Percentiles rank a stretch among this genome's conserved stretches.
These are phyloP conservation scores for Pestalotiopsis sp. DNA, from an alignment of 2,329 filamentous ascomycete species.

Conservation along the genomic window DNA sequence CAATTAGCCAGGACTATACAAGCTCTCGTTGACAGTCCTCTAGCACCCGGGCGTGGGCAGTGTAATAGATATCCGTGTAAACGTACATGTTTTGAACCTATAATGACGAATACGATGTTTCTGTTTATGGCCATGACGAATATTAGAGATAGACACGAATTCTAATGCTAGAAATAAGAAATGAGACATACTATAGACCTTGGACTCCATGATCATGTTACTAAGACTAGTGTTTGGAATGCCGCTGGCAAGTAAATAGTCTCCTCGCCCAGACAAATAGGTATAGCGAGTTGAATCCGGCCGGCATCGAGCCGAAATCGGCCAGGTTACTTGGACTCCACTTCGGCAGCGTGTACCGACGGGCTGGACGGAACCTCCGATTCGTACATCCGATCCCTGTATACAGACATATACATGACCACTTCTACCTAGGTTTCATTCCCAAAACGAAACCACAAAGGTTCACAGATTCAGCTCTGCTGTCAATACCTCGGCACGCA, in stretches of 20 bases:
- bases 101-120: not conserved
- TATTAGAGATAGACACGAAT: not conserved
- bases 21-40: not conserved
- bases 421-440: not conserved
- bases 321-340: not conserved
- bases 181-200: not conserved
- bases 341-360: not conserved
- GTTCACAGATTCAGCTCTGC: not conserved
- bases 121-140: not conserved
- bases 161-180: not conserved
- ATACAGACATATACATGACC: not conserved
- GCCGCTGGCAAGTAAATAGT: too few species aligned
- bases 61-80: not conserved
- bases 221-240: too few species aligned
- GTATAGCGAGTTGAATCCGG: not conserved
- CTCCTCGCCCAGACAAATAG: too few species aligned
- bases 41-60: not conserved
- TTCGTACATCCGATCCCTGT: not conserved
- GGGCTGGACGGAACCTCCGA: constrained; percentile 2
- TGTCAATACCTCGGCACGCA: not conserved
- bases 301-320: not conserved
- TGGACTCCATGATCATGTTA: too few species aligned
- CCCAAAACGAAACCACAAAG: not conserved
- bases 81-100: not conserved
- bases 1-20: not conserved